Percentiles rank a stretch among this genome's conserved stretches.
Evolutionary conservation across 352 stramenopile genomes (phyloP).

Genomic region (Nothophytophthora sp.): DNA sequence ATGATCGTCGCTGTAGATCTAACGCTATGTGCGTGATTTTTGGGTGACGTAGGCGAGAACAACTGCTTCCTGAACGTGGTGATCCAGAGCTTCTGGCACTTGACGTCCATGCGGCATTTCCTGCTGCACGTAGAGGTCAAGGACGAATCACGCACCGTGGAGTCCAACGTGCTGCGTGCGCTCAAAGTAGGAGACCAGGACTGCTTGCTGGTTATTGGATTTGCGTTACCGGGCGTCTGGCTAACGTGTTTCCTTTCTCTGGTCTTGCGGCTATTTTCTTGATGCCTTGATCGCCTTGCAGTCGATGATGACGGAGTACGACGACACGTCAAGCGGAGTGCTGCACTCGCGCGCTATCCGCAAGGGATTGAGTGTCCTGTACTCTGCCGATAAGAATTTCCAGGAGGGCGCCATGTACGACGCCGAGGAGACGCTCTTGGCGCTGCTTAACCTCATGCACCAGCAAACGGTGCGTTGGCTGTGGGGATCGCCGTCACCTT

Average conservation of each 20-base stretch:
- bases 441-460: conserved; percentile 85
- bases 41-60: conserved; percentile 71
- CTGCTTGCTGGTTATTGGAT: too few relatives aligned
- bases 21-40: not conserved
- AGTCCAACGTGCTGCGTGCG: conserved; percentile 75
- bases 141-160: conserved; percentile 62
- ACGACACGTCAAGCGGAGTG: conserved; percentile 76
- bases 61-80: conserved; percentile 92
- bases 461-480: conserved; percentile 56
- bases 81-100: conserved; percentile 92
- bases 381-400: conserved; percentile 83
- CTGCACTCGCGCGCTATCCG: conserved; percentile 79
- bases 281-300: conserved; percentile 1
- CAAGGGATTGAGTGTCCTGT: conserved; percentile 86
- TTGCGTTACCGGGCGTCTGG: conserved; percentile 1
- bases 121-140: conserved; percentile 88
- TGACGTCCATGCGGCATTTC: conserved; percentile 86
- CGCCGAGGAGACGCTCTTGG: conserved; percentile 83
- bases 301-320: conserved; percentile 84
- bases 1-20: not conserved
- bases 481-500: not conserved
- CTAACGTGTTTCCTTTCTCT: too few relatives aligned
- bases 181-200: conserved; percentile 41
- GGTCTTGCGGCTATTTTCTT: too few relatives aligned
- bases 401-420: conserved; percentile 89